Evolutionary conservation across 2,329 filamentous ascomycete genomes (phyloP).

Genomic region (Alternaria angustiovoidea): DNA sequence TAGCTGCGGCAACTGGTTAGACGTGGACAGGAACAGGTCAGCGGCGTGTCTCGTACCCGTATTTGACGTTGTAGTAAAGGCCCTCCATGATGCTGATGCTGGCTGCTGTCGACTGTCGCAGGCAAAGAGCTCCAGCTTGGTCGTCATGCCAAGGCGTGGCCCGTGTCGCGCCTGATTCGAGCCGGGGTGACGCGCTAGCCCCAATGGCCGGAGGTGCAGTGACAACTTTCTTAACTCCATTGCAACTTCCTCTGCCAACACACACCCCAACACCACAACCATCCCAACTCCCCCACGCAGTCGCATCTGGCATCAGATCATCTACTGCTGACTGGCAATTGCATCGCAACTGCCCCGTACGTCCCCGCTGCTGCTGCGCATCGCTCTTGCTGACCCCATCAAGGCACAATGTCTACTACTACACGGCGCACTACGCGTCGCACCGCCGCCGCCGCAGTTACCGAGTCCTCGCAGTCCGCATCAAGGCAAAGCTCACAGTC

Average conservation of each 20-base stretch:
- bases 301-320: conserved; percentile 11
- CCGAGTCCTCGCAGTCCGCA: conserved; percentile 19
- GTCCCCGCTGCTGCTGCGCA: conserved; percentile 17
- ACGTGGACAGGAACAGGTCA: neutral
- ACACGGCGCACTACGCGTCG: conserved; percentile 29
- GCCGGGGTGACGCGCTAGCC: conserved; percentile 18
- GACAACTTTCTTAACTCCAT: conserved; percentile 31
- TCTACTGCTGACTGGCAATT: conserved; percentile 9
- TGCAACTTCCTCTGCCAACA: conserved; percentile 17
- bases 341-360: conserved; percentile 19
- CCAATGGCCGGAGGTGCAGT: conserved; percentile 15
- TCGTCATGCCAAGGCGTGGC: conserved; percentile 31
- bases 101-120: conserved; percentile 18
- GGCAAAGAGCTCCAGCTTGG: conserved; percentile 30
- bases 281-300: conserved; percentile 8
- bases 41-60: conserved; percentile 69
- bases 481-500: conserved; percentile 8
- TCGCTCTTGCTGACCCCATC: conserved; percentile 23
- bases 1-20: conserved; percentile 67
- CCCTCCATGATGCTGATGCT: conserved; percentile 75
- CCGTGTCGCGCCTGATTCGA: conserved; percentile 22
- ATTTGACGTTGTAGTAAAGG: conserved; percentile 92
- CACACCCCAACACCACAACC: conserved; percentile 4
- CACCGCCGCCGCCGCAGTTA: conserved; percentile 21
- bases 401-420: conserved; percentile 27